Percentiles rank a stretch among this genome's conserved stretches.
Conservation (phyloP, 164 flowering plant species). For the Nymphaea thermarum region DNA sequence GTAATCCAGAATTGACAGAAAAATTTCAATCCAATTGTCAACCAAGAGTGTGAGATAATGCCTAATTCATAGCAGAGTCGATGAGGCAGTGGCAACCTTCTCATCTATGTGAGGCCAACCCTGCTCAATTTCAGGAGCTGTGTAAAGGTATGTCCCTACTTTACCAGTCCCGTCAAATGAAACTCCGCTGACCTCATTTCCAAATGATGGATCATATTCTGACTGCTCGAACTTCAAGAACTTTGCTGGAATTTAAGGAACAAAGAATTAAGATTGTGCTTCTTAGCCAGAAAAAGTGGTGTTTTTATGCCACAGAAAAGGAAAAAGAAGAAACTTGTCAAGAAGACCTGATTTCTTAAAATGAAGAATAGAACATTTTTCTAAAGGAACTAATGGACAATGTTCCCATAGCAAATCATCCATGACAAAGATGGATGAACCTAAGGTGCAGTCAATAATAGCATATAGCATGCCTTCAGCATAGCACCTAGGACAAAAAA, state of each 20-base stretch:
- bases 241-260: slow-evolving; percentile 45
- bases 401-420: no score
- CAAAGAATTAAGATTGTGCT: not conserved
- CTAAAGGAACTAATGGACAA: no score
- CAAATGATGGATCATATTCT: slow-evolving; percentile 58
- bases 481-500: no score
- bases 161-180: slow-evolving; percentile 91
- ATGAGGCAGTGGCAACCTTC: slow-evolving; percentile 37
- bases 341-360: not conserved
- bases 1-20: not conserved
- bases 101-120: slow-evolving; percentile 98
- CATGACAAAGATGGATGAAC: no score
- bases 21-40: not conserved
- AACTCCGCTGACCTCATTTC: slow-evolving; percentile 52
- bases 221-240: slow-evolving; percentile 88
- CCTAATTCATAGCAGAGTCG: not conserved
- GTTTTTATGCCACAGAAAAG: no score
- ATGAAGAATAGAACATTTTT: no score
- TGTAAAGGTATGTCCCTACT: slow-evolving; percentile 92
- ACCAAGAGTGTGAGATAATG: not conserved
- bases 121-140: slow-evolving; percentile 99
- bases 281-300: not conserved
- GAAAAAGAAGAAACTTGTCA: not conserved
- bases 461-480: no score
- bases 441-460: no score